A percentile compares a stretch with the other conserved stretches of the same genome.
Conservation (phyloP, 371 early-diverging fungal genomes). For the Mucor saturninus region DNA sequence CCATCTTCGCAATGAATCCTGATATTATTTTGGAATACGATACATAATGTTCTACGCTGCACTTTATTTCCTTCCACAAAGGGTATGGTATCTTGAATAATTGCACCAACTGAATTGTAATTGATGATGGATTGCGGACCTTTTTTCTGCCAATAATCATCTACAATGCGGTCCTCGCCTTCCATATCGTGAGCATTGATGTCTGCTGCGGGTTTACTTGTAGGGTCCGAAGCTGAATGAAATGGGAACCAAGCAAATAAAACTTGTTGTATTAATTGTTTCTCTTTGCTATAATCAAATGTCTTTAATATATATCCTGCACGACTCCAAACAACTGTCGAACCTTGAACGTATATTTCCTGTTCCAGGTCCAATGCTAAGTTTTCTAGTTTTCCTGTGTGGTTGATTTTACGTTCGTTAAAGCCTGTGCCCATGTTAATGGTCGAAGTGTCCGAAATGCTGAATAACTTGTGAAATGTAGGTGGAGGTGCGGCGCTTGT, state of each 20-base stretch:
- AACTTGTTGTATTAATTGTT: conserved; percentile 44
- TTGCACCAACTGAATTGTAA: not conserved
- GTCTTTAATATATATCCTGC: conserved; percentile 42
- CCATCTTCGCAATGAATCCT: conserved; percentile 21
- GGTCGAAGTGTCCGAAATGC: not conserved
- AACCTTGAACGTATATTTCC: conserved; percentile 50
- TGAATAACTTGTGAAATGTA: conserved; percentile 15
- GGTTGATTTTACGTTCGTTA: not conserved
- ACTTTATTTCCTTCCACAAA: conserved; percentile 11
- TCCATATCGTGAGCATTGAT: conserved; percentile 2
- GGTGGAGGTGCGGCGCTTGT: not conserved
- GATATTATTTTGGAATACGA: conserved; percentile 22
- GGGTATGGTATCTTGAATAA: not conserved
- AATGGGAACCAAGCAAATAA: conserved; percentile 54
- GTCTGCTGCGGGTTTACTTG: conserved; percentile 1
- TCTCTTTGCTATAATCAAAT: conserved; percentile 43
- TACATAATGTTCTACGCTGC: conserved; percentile 22
- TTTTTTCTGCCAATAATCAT: conserved; percentile 15
- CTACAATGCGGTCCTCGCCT: conserved; percentile 6
- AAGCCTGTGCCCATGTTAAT: not conserved
- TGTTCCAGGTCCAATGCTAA: conserved; percentile 19
- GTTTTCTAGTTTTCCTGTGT: conserved; percentile 10
- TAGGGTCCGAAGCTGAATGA: conserved; percentile 7
- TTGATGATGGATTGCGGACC: conserved; percentile 16
- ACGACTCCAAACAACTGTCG: conserved; percentile 58